phyloP scores from a whole-genome alignment of 371 early-diverging fungal species.

The Blastocladiella emersonii region DNA sequence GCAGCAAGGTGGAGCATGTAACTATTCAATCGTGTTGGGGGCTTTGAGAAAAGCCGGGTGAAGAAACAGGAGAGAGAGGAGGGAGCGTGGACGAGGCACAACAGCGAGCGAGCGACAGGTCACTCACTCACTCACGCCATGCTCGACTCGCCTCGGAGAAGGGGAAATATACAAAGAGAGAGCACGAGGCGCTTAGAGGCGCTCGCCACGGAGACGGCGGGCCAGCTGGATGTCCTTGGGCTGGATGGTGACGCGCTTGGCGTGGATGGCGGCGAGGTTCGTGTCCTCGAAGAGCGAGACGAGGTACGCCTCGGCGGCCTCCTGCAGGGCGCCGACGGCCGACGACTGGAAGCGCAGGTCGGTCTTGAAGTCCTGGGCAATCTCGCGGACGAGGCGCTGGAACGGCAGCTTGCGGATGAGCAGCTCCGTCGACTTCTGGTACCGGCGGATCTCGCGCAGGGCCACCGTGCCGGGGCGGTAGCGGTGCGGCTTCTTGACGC shows the following conservation, averaged over 20 bases:
- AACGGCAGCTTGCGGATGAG: conserved; percentile 97
- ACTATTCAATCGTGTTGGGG: too few species aligned
- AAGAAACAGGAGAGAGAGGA: not conserved
- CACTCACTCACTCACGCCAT: too few species aligned
- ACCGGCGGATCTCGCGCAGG: conserved; percentile 93
- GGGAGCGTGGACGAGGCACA: too few species aligned
- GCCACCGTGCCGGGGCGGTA: conserved; percentile 77
- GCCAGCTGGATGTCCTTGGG: conserved; percentile 98
- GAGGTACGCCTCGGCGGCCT: conserved; percentile 96
- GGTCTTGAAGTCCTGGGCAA: conserved; percentile 93
- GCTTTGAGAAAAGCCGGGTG: conserved; percentile 2
- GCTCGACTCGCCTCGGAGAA: too few species aligned
- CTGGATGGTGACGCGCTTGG: conserved; percentile 99
- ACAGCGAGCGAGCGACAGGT: too few species aligned
- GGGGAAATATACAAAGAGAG: too few species aligned
- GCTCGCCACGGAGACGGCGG: conserved; percentile 86
- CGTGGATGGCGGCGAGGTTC: conserved; percentile 98
- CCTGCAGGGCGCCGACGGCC: conserved; percentile 96
- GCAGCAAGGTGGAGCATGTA: too few species aligned
- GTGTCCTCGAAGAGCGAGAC: conserved; percentile 94
- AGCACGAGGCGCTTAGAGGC: conserved; percentile 33
- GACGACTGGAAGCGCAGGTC: conserved; percentile 97
- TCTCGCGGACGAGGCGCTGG: conserved; percentile 94
- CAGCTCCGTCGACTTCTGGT: conserved; percentile 95
- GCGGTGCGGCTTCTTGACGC: conserved; percentile 72